Conservation (phyloP, 164 flowering plant species). For the Cinnamomum chago region DNA sequence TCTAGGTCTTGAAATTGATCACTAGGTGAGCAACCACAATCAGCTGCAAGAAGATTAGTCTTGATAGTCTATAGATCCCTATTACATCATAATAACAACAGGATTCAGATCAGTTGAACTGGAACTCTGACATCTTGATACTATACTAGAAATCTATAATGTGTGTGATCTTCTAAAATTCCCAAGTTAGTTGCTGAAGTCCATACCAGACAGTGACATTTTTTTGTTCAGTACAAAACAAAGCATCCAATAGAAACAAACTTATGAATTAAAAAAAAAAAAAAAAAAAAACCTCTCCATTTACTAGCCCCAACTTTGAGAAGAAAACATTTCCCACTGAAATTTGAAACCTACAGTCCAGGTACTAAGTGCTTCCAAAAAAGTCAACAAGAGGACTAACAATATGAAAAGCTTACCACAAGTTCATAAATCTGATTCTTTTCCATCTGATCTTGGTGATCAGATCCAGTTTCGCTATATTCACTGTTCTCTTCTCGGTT, state of each 20-base stretch:
- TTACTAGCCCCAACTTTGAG: neutral
- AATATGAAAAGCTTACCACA: constrained; percentile 54
- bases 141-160: too few relatives aligned
- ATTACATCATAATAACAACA: too few relatives aligned
- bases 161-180: too few relatives aligned
- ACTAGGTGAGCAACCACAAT: too few relatives aligned
- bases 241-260: neutral
- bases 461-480: constrained; percentile 44
- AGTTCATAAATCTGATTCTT: constrained; percentile 68
- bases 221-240: too few relatives aligned
- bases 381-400: neutral
- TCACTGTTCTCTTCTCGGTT: constrained; percentile 55
- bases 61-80: too few relatives aligned
- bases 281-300: neutral
- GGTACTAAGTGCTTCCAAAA: neutral
- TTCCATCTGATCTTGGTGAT: constrained; percentile 50
- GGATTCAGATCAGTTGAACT: too few relatives aligned
- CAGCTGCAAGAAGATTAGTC: too few relatives aligned
- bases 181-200: too few relatives aligned
- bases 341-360: neutral
- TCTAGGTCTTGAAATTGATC: too few relatives aligned
- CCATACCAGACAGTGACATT: too few relatives aligned
- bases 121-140: too few relatives aligned
- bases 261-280: neutral
- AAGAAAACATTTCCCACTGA: neutral